A percentile compares a stretch with the other conserved stretches of the same genome.
These are phyloP conservation scores for Acarospora socialis DNA, from an alignment of 2,329 filamentous ascomycete species.

Conservation along the genomic window DNA sequence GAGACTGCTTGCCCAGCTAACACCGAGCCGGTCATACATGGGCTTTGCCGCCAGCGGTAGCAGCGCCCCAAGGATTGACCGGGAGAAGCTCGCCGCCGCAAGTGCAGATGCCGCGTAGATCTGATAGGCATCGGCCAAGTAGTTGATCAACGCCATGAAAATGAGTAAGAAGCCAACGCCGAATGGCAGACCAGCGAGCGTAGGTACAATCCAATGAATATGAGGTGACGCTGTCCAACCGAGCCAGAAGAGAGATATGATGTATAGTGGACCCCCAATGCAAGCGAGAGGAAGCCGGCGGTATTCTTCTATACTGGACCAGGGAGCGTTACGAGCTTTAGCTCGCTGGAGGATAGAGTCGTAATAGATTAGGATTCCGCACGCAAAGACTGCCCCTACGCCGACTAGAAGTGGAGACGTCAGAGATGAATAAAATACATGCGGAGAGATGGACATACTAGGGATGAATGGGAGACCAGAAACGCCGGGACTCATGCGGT, in stretches of 20 bases:
- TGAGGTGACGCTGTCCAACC: constrained; percentile 40
- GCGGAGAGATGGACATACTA: constrained; percentile 20
- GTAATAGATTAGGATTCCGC: constrained; percentile 50
- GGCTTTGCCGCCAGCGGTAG: constrained; percentile 37
- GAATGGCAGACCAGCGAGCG: constrained; percentile 47
- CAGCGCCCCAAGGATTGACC: constrained; percentile 38
- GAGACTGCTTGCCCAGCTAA: constrained; percentile 28
- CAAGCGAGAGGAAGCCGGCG: constrained; percentile 58
- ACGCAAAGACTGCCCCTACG: constrained; percentile 44
- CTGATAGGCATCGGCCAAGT: constrained; percentile 53
- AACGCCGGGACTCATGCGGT: constrained; percentile 48
- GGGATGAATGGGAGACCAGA: constrained; percentile 56
- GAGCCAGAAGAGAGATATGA: constrained; percentile 44
- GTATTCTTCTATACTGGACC: constrained; percentile 50
- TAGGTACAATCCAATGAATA: constrained; percentile 41
- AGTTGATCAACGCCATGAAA: constrained; percentile 51
- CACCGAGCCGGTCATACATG: constrained; percentile 25
- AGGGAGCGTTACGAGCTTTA: constrained; percentile 35
- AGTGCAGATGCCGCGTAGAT: constrained; percentile 46
- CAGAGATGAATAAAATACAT: not conserved
- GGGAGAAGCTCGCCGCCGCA: constrained; percentile 35
- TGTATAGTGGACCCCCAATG: constrained; percentile 51
- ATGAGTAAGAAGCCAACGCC: constrained; percentile 48
- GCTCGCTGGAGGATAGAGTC: constrained; percentile 45
- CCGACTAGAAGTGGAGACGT: constrained; percentile 32